These are phyloP conservation scores for Metarhizium humberi DNA, from an alignment of 2,329 filamentous ascomycete genomes.

Conservation along the genomic window DNA sequence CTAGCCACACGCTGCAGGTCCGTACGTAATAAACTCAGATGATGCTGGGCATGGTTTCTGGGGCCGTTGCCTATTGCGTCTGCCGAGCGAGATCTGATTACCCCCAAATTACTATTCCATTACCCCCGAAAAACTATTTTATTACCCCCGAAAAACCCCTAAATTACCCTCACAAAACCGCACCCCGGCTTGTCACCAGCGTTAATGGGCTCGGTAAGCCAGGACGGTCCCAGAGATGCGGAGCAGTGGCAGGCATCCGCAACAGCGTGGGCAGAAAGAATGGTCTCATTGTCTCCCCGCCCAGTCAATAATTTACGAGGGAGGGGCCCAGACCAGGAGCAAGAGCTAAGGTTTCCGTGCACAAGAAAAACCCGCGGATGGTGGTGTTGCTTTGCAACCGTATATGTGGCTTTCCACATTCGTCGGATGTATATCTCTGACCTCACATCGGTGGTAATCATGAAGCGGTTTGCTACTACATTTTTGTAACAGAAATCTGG, in stretches of 20 bases:
- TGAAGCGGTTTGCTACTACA: conserved; percentile 21
- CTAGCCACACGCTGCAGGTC: conserved; percentile 7
- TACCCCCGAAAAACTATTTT: conserved; percentile 4
- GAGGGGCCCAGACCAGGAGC: not conserved
- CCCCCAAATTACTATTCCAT: conserved; percentile 4
- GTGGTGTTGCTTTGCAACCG: conserved; percentile 2
- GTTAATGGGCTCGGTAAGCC: not conserved
- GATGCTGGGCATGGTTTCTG: not conserved
- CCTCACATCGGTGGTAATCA: conserved; percentile 8
- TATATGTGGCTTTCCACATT: conserved; percentile 10
- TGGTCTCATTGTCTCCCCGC: not conserved
- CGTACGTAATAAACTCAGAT: conserved; percentile 10
- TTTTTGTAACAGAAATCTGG: conserved; percentile 28
- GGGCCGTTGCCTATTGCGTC: conserved; percentile 3
- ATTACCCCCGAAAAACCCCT: conserved; percentile 6
- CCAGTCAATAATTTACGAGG: not conserved
- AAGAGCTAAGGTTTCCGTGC: not conserved
- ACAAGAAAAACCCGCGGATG: not conserved
- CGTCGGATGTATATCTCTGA: conserved; percentile 16
- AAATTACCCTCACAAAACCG: conserved; percentile 4
- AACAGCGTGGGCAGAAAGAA: not conserved
- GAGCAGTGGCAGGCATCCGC: not conserved
- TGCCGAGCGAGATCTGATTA: conserved; percentile 9
- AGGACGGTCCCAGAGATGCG: not conserved
- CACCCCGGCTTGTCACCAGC: not conserved